Evolutionary conservation across 495 filamentous ascomycete genomes (phyloP).

Genomic region (Xylaria castorea): DNA sequence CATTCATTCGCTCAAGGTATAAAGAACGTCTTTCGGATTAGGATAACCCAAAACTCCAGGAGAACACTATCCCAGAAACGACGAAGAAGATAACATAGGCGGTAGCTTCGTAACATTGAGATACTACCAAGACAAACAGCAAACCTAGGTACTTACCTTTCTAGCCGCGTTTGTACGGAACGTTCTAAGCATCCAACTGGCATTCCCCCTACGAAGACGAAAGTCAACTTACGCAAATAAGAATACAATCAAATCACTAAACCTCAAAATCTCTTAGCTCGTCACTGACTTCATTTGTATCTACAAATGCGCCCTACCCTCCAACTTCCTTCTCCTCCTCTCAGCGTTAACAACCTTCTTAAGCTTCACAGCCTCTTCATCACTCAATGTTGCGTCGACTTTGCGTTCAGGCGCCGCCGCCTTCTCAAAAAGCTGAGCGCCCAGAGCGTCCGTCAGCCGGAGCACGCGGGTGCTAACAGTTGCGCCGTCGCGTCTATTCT

Average conservation of each 20-base stretch:
- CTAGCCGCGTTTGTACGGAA: not conserved
- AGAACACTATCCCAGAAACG: too few species aligned
- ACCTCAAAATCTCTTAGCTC: not conserved
- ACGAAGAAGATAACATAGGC: too few species aligned
- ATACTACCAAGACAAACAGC: too few species aligned
- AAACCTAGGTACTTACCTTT: not conserved
- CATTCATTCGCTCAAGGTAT: too few species aligned
- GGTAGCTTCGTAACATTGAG: too few species aligned
- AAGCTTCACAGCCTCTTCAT: conserved; percentile 50
- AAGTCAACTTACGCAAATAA: not conserved
- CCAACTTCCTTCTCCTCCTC: conserved; percentile 49
- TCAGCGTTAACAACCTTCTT: conserved; percentile 45
- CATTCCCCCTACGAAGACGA: not conserved
- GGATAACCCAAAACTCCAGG: too few species aligned
- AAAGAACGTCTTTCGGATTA: too few species aligned
- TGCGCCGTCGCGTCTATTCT: conserved; percentile 90
- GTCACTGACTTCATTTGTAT: not conserved
- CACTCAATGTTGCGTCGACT: conserved; percentile 44
- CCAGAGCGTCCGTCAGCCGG: conserved; percentile 68
- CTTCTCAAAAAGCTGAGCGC: conserved; percentile 55
- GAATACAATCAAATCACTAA: not conserved
- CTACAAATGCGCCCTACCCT: conserved; percentile 57
- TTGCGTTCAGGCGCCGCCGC: conserved; percentile 42
- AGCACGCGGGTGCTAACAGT: conserved; percentile 88
- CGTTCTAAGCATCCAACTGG: not conserved